A percentile compares a stretch with the other conserved stretches of the same genome.
These are phyloP conservation scores for Amanita rubescens DNA, from an alignment of 768 basidiomycete genomes.

Conservation along the genomic window DNA sequence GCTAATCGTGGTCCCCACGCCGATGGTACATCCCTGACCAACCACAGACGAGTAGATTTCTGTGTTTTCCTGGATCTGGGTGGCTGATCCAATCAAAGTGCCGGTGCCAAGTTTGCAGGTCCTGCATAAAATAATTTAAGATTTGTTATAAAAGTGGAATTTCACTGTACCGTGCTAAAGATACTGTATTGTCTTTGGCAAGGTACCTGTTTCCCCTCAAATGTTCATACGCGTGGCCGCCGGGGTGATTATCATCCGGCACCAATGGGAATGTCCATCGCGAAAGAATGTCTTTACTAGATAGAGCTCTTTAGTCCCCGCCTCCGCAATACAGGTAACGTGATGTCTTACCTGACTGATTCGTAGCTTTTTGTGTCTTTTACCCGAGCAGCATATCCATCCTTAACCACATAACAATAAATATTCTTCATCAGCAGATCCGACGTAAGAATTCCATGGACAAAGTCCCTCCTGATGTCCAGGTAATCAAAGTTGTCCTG, in stretches of 20 bases:
- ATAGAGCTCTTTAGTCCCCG: neutral
- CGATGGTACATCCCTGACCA: constrained; percentile 69
- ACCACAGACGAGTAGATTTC: constrained; percentile 69
- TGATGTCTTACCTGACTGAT: constrained; percentile 58
- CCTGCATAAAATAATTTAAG: constrained; percentile 29
- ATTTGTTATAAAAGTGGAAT: neutral
- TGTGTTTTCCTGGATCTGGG: constrained; percentile 59
- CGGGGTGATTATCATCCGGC: constrained; percentile 89
- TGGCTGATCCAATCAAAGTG: constrained; percentile 78
- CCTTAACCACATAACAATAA: constrained; percentile 80
- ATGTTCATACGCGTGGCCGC: constrained; percentile 77
- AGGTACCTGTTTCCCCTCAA: constrained; percentile 86
- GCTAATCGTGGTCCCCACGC: constrained; percentile 57
- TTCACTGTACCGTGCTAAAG: constrained; percentile 64
- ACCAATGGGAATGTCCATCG: constrained; percentile 95
- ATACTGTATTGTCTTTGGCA: constrained; percentile 67
- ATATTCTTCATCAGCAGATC: constrained; percentile 95
- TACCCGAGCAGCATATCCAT: constrained; percentile 89
- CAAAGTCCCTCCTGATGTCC: constrained; percentile 87
- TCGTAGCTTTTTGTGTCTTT: constrained; percentile 91
- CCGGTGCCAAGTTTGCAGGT: constrained; percentile 78
- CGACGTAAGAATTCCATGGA: constrained; percentile 89
- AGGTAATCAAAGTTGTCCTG: constrained; percentile 98
- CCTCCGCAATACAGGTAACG: constrained; percentile 6
- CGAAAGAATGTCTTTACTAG: constrained; percentile 86